Evolutionary conservation across 2,329 filamentous ascomycete genomes (phyloP).

Genomic region (Colletotrichum sp.): DNA sequence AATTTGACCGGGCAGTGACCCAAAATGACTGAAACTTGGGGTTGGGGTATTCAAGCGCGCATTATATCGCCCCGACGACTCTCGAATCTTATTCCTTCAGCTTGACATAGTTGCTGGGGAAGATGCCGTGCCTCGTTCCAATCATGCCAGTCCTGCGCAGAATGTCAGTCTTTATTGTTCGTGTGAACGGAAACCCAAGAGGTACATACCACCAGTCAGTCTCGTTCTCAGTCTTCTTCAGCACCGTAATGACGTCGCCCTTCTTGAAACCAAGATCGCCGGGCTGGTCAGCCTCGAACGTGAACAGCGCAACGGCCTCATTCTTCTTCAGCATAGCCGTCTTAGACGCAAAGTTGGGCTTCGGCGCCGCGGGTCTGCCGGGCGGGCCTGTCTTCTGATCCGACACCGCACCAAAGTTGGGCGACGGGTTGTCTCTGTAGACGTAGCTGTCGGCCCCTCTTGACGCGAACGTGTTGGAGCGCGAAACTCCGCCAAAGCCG

Average conservation of each 20-base stretch:
- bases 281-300: conserved; percentile 91
- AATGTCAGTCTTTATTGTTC: background rate
- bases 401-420: conserved; percentile 21
- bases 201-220: conserved; percentile 88
- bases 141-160: conserved; percentile 80
- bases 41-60: conserved; percentile 2
- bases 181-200: fast-evolving
- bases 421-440: conserved; percentile 51
- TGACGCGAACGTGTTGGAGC: conserved; percentile 58
- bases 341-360: conserved; percentile 78
- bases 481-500: conserved; percentile 36
- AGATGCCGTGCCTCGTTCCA: conserved; percentile 85
- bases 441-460: conserved; percentile 55
- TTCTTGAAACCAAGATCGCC: conserved; percentile 89
- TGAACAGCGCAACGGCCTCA: conserved; percentile 89
- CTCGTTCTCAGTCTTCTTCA: conserved; percentile 92
- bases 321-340: conserved; percentile 66
- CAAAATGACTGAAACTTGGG: background rate
- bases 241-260: conserved; percentile 91
- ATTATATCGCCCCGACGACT: background rate
- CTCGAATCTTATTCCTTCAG: conserved; percentile 52
- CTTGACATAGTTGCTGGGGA: conserved; percentile 82
- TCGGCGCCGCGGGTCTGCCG: conserved; percentile 82
- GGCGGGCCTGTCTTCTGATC: conserved; percentile 61
- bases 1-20: background rate